Evolutionary conservation across 176 grass and related monocot species (phyloP).

Genomic region (Panicum miliaceum): DNA sequence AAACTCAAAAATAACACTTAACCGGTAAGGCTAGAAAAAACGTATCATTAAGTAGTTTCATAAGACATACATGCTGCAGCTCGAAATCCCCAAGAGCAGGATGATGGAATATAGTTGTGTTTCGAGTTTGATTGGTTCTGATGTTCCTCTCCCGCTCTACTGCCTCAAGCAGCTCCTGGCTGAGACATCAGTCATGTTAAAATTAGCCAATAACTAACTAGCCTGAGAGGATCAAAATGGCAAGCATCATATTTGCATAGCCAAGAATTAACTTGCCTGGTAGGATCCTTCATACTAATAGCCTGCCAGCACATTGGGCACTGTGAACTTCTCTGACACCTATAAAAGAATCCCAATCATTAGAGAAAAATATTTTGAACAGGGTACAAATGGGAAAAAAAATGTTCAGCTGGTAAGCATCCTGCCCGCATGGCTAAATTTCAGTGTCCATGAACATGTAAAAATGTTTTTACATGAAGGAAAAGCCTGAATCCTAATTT

Average conservation of each 20-base stretch:
- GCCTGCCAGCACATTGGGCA: conserved; percentile 96
- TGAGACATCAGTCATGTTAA: conserved; percentile 41
- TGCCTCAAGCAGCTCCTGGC: conserved; percentile 81
- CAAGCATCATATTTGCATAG: conserved; percentile 24
- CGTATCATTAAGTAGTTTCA: conserved; percentile 11
- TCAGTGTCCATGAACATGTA: background rate
- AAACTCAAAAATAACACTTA: background rate
- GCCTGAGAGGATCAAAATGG: conserved; percentile 51
- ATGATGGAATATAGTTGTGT: conserved; percentile 76
- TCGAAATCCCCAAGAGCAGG: conserved; percentile 82
- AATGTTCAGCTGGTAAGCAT: background rate
- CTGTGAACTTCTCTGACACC: conserved; percentile 97
- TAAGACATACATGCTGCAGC: conserved; percentile 73
- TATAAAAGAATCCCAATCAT: conserved; percentile 42
- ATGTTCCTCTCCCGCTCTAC: conserved; percentile 75
- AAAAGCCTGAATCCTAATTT: background rate
- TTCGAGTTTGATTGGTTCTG: conserved; percentile 65
- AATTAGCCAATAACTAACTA: conserved; percentile 30
- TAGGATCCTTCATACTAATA: conserved; percentile 87
- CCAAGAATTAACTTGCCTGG: conserved; percentile 59
- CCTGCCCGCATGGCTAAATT: background rate
- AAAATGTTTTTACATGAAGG: background rate
- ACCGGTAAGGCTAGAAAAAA: conserved; percentile 13
- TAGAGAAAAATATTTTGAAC: conserved; percentile 40
- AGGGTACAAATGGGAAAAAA: background rate